Base-by-base conservation (phyloP, 352 stramenopile genomes). In the Elongisporangium undulatum region DNA sequence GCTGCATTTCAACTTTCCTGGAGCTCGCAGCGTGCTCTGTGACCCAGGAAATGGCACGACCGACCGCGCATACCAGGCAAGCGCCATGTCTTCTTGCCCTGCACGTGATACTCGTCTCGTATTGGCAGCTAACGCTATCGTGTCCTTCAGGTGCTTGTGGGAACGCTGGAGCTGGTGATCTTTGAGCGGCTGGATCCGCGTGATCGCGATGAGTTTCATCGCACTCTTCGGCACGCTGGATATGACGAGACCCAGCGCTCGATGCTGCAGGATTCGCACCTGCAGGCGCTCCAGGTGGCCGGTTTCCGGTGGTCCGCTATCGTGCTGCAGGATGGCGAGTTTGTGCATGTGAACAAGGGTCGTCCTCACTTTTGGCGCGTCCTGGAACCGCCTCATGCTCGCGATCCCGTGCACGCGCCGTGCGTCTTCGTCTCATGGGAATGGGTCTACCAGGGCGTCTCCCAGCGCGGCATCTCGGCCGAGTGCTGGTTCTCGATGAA, bases 401-500 rank as follows among this genome's bases (percentile, higher is more conserved):
- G 41, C 50, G 69, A 66, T 19, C 71, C 61, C 9, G 70, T 77
- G 24, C 71, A 79, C 51, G 68, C 79, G 15, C 81, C 80, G 12
- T 90, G 83, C 50, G 81, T 92, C 34, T 92, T 92, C 53, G 66
- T 94, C 24, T 89, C 79, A 0, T 94, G 85, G 85, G 82, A 94
- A 48, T 94, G 85, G 85, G 77, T 92, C 6, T 94, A 90, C 59
- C 85, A 94, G 52, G 85, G 85, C 53, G 85, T 92, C 48, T 90
- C 85, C 0, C 81, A 90, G 52, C 79, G 73, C 16, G 82, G 85
- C 7, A 92, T 94, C 55, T 90, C 80, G 4, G 87, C 79, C 10
- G 83, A 92, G 62, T 92, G 83, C 68, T 92, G 83, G 83, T 92
- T 92, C 64, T 79, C 83, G 3, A 92, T 92, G 79, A 92, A 90